Conservation (phyloP, 495 filamentous ascomycete genomes). For the Oleoguttula mirabilis region DNA sequence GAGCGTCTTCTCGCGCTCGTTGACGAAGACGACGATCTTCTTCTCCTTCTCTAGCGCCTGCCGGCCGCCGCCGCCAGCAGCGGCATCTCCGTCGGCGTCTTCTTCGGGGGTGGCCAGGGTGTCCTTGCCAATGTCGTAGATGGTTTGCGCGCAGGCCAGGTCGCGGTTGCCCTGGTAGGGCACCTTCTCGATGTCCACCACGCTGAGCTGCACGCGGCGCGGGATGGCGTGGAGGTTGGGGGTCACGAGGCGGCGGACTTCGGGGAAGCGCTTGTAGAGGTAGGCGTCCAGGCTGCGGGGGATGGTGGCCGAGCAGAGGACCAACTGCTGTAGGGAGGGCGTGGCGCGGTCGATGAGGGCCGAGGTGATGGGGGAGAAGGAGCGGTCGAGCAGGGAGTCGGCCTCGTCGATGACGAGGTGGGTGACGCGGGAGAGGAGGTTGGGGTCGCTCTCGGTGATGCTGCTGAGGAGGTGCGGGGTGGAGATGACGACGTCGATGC, state of each 20-base stretch:
- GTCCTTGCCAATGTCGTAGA: slow-evolving; percentile 84
- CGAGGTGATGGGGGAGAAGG: slow-evolving; percentile 71
- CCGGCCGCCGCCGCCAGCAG: slow-evolving; percentile 9
- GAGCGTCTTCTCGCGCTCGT: slow-evolving; percentile 79
- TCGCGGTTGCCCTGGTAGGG: slow-evolving; percentile 84
- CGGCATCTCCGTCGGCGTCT: too few relatives aligned
- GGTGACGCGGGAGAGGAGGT: slow-evolving; percentile 72
- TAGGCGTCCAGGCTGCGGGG: slow-evolving; percentile 74
- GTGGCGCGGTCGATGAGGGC: slow-evolving; percentile 64
- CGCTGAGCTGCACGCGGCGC: slow-evolving; percentile 82
- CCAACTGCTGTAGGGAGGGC: slow-evolving; percentile 72
- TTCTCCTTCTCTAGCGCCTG: slow-evolving; percentile 42
- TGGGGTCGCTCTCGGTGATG: slow-evolving; percentile 75
- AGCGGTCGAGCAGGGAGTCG: slow-evolving; percentile 86
- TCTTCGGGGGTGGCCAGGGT: slow-evolving; percentile 39
- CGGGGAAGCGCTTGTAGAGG: slow-evolving; percentile 67
- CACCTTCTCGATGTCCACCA: slow-evolving; percentile 78
- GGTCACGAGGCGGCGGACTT: slow-evolving; percentile 73
- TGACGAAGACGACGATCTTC: slow-evolving; percentile 92
- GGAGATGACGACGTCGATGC: slow-evolving; percentile 74
- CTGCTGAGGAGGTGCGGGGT: slow-evolving; percentile 81
- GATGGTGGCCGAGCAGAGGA: slow-evolving; percentile 94
- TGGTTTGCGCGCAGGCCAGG: slow-evolving; percentile 84
- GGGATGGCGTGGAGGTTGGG: slow-evolving; percentile 94
- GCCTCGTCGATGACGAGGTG: slow-evolving; percentile 90